These are phyloP conservation scores for Leptomonas seymouri DNA, from an alignment of 208 protist genomes.

Conservation along the genomic window DNA sequence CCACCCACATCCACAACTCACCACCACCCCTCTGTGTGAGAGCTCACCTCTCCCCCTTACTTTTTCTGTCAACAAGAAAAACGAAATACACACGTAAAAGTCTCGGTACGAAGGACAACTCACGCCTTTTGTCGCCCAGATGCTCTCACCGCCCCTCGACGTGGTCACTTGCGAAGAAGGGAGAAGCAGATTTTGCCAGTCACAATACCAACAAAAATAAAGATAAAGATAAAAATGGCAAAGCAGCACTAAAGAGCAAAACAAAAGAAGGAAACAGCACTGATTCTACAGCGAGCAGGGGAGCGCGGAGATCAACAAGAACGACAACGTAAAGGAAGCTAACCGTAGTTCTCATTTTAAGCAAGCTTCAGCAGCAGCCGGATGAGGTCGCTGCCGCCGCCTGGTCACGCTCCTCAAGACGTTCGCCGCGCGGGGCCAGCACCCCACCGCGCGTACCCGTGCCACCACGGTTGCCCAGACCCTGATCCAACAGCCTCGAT, in stretches of 20 bases:
- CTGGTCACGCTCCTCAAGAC: slow-evolving; percentile 23
- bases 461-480: slow-evolving; percentile 42
- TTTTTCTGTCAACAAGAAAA: too few species aligned
- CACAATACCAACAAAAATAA: background rate
- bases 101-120: too few species aligned
- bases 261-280: too few species aligned
- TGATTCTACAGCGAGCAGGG: too few species aligned
- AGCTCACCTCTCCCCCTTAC: too few species aligned
- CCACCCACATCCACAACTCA: too few species aligned
- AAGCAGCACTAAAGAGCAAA: slow-evolving; percentile 1
- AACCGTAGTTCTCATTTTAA: background rate
- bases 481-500: slow-evolving; percentile 91
- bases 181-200: too few species aligned
- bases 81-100: too few species aligned
- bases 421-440: slow-evolving; percentile 35
- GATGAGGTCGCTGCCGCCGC: slow-evolving; percentile 26
- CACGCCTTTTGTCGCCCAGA: too few species aligned
- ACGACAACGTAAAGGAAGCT: background rate
- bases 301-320: background rate
- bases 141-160: too few species aligned
- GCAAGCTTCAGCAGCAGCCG: slow-evolving; percentile 34
- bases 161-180: too few species aligned
- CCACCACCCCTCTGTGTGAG: too few species aligned
- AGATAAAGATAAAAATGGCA: background rate
- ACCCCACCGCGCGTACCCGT: slow-evolving; percentile 21